Conservation (phyloP, 768 basidiomycete genomes). For the Naganishia vishniacii region DNA sequence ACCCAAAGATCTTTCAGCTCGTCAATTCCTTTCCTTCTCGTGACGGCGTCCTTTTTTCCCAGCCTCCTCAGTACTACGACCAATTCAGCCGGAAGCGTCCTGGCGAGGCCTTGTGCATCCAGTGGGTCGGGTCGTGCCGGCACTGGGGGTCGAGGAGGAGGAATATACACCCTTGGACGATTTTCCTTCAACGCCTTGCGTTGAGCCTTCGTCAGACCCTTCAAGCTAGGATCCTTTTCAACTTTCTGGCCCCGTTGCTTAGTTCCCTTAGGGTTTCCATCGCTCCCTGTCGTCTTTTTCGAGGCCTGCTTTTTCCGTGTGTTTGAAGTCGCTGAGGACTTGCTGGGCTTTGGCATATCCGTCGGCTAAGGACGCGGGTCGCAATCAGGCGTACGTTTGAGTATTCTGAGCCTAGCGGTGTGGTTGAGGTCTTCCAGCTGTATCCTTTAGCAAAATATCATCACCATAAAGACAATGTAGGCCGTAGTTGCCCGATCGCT, state of each 20-base stretch:
- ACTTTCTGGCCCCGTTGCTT: conserved; percentile 56
- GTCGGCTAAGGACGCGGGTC: no score
- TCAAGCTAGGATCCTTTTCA: conserved; percentile 45
- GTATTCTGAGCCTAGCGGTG: no score
- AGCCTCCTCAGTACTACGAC: conserved; percentile 73
- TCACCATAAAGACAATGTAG: no score
- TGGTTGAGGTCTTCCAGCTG: no score
- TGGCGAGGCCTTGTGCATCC: conserved; percentile 72
- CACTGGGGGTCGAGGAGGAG: conserved; percentile 60
- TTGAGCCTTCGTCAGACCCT: conserved; percentile 56
- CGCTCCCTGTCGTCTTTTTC: conserved; percentile 55
- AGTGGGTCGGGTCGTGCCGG: conserved; percentile 67
- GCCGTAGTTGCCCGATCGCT: neutral
- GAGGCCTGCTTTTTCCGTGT: conserved; percentile 92
- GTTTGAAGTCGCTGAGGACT: conserved; percentile 74
- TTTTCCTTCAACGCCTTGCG: conserved; percentile 51
- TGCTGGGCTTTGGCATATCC: conserved; percentile 48
- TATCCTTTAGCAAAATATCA: no score
- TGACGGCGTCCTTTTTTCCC: conserved; percentile 82
- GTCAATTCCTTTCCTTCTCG: conserved; percentile 76
- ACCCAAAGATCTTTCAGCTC: conserved; percentile 70
- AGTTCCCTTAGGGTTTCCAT: conserved; percentile 43
- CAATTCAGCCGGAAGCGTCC: conserved; percentile 69
- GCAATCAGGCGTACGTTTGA: no score
- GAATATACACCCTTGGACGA: conserved; percentile 67